Percentiles rank a stretch among this genome's conserved stretches.
These are phyloP conservation scores for Pichia manshurica DNA, from an alignment of 805 yeast species.

Conservation along the genomic window DNA sequence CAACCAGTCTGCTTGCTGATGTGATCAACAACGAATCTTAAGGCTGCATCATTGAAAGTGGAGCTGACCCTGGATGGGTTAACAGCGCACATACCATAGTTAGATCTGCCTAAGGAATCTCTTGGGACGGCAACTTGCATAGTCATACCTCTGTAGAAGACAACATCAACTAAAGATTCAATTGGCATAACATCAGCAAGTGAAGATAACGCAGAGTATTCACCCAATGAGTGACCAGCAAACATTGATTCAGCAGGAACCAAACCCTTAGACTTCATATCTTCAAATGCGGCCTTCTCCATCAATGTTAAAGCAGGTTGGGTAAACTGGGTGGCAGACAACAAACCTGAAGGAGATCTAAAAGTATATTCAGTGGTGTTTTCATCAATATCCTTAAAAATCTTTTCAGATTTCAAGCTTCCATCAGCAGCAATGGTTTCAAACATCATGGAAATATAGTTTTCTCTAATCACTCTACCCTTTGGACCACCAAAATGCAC, in stretches of 20 bases:
- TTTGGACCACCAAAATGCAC: constrained; percentile 97
- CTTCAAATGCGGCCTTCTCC: constrained; percentile 99
- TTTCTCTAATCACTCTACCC: constrained; percentile 91
- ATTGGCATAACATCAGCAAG: constrained; percentile 98
- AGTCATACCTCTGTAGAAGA: constrained; percentile 99
- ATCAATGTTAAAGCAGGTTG: constrained; percentile 98
- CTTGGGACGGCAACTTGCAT: constrained; percentile 99
- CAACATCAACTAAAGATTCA: constrained; percentile 94
- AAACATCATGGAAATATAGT: constrained; percentile 95
- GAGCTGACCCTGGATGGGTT: constrained; percentile 90
- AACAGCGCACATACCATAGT: constrained; percentile 98
- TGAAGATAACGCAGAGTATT: constrained; percentile 95
- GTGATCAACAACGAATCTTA: constrained; percentile 89
- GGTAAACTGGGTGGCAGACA: constrained; percentile 97
- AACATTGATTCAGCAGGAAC: constrained; percentile 90
- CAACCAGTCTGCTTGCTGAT: constrained; percentile 79
- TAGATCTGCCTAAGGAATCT: constrained; percentile 90
- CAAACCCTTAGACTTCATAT: constrained; percentile 91
- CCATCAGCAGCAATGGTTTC: constrained; percentile 90
- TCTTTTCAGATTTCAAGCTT: constrained; percentile 80
- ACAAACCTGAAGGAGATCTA: constrained; percentile 87
- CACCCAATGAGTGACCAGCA: constrained; percentile 99
- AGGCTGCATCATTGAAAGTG: constrained; percentile 88
- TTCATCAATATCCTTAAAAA: constrained; percentile 86
- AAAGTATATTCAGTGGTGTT: constrained; percentile 81